Evolutionary conservation across 306 rosid species (phyloP).

Genomic region (Hippophae gyantsensis): DNA sequence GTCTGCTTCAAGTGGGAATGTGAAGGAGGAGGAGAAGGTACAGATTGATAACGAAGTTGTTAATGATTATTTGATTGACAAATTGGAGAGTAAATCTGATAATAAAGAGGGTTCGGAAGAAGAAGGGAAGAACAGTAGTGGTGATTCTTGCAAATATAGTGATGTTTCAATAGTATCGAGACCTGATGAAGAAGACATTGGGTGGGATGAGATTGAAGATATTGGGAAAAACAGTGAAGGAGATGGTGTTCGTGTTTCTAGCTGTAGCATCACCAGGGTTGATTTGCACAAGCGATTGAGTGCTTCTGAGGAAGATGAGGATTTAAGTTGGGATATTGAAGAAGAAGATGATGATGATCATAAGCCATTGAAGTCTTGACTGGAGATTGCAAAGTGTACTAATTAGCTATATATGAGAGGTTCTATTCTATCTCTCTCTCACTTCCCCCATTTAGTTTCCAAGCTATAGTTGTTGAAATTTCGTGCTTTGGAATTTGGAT

Average conservation of each 20-base stretch:
- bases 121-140: constrained; percentile 34
- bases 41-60: constrained; percentile 14
- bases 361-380: too few species aligned
- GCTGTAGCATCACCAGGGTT: constrained; percentile 20
- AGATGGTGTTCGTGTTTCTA: constrained; percentile 20
- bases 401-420: too few species aligned
- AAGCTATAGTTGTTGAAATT: too few species aligned
- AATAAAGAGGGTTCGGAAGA: constrained; percentile 25
- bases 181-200: constrained; percentile 73
- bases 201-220: constrained; percentile 92
- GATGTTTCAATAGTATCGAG: constrained; percentile 81
- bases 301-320: constrained; percentile 61
- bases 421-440: too few species aligned
- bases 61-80: constrained; percentile 2
- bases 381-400: too few species aligned
- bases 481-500: too few species aligned
- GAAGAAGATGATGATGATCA: constrained; percentile 11
- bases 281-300: constrained; percentile 50
- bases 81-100: constrained; percentile 21
- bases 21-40: constrained; percentile 11
- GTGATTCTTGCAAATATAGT: constrained; percentile 65
- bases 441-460: too few species aligned
- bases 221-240: constrained; percentile 40
- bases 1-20: constrained; percentile 26
- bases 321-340: constrained; percentile 84